phyloP scores from a whole-genome alignment of 768 basidiomycete genomes.

The Pisolithus tinctorius region DNA sequence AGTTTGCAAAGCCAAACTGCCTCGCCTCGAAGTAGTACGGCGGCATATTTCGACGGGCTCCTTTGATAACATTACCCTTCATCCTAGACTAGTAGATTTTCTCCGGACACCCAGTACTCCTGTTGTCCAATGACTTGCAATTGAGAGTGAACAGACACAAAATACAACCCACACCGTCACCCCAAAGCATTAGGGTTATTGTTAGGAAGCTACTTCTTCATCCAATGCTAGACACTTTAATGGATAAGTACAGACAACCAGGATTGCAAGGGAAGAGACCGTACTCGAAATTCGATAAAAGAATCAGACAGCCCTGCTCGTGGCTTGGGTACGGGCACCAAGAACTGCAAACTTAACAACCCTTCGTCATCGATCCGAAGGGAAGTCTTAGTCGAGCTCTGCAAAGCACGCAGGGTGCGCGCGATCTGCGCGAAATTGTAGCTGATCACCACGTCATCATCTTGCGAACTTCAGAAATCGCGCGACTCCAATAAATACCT shows the following conservation, averaged over 20 bases:
- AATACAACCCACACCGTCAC: not conserved
- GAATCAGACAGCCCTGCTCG: slow-evolving; percentile 44
- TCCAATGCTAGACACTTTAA: slow-evolving; percentile 26
- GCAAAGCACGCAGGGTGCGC: slow-evolving; percentile 65
- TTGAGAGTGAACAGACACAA: not conserved
- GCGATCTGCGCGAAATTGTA: slow-evolving; percentile 80
- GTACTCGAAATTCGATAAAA: slow-evolving; percentile 85
- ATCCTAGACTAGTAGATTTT: slow-evolving; percentile 15
- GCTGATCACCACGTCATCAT: slow-evolving; percentile 33
- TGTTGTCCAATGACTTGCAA: not conserved
- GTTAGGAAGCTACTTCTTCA: slow-evolving; percentile 17
- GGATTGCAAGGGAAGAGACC: slow-evolving; percentile 18
- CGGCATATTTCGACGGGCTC: slow-evolving; percentile 39
- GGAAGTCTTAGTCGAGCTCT: slow-evolving; percentile 82
- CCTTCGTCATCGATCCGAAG: slow-evolving; percentile 81
- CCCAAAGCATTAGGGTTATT: too few relatives aligned
- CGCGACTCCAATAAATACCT: slow-evolving; percentile 42
- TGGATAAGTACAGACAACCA: slow-evolving; percentile 7
- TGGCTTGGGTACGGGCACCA: slow-evolving; percentile 56
- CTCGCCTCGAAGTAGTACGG: slow-evolving; percentile 21
- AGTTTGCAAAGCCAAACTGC: slow-evolving; percentile 3
- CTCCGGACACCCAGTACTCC: not conserved
- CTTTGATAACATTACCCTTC: slow-evolving; percentile 12
- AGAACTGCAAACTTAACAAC: slow-evolving; percentile 80
- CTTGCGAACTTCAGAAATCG: not conserved